Percentiles rank a stretch among this genome's conserved stretches.
phyloP scores from a whole-genome alignment of 179 eudicot species.

The Dionaea muscipula region DNA sequence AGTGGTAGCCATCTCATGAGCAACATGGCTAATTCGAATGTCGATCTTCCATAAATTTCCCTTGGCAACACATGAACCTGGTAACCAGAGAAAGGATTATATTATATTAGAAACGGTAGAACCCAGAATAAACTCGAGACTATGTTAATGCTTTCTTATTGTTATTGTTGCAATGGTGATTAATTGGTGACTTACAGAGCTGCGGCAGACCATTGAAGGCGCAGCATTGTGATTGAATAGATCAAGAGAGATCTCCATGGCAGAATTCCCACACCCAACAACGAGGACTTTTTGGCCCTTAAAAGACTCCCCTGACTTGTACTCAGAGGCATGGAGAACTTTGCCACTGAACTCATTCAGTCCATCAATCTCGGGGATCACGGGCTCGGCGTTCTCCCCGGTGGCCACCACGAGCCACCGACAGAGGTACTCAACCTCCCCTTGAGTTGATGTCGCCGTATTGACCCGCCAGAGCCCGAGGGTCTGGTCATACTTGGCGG shows the following conservation, averaged over 20 bases:
- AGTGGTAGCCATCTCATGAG: conserved; percentile 59
- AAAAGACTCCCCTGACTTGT: conserved; percentile 57
- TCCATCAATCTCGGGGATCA: conserved; percentile 81
- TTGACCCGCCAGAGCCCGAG: conserved; percentile 86
- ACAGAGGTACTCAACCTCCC: conserved; percentile 72
- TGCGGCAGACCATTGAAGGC: conserved; percentile 70
- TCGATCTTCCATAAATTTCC: conserved; percentile 64
- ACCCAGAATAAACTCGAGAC: not conserved
- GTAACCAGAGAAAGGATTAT: too few species aligned
- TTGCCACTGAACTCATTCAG: conserved; percentile 56
- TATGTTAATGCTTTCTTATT: not conserved
- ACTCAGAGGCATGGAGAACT: conserved; percentile 77
- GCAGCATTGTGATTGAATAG: conserved; percentile 61
- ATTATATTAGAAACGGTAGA: not conserved
- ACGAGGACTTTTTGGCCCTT: conserved; percentile 57
- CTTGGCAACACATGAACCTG: conserved; percentile 94
- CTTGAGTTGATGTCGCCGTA: conserved; percentile 22
- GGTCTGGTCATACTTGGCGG: conserved; percentile 73
- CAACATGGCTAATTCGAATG: conserved; percentile 55
- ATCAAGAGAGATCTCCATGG: conserved; percentile 98
- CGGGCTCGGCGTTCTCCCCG: conserved; percentile 89
- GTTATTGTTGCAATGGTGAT: not conserved
- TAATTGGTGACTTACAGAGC: conserved; percentile 49
- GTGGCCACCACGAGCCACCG: conserved; percentile 94
- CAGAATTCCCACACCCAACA: conserved; percentile 94